A percentile compares a stretch with the other conserved stretches of the same genome.
These are phyloP conservation scores for Alternaria dauci DNA, from an alignment of 2,329 filamentous ascomycete genomes.

Conservation along the genomic window DNA sequence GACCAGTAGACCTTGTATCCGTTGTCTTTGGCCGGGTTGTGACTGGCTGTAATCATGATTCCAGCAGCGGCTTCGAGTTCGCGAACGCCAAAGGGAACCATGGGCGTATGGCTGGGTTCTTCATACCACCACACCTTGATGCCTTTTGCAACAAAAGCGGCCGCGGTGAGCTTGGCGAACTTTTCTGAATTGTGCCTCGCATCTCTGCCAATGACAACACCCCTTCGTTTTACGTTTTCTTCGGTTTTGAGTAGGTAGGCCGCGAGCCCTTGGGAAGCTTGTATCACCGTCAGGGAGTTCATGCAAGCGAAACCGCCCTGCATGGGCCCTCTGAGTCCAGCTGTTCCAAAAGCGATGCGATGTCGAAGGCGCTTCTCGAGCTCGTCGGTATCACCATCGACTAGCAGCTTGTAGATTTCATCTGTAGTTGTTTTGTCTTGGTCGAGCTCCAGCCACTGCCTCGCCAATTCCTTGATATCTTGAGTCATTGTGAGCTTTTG, in stretches of 20 bases:
- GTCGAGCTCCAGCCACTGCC: constrained; percentile 68
- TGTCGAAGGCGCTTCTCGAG: constrained; percentile 62
- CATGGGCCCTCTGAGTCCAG: constrained; percentile 70
- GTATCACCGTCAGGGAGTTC: constrained; percentile 67
- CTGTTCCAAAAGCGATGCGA: constrained; percentile 69
- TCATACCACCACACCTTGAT: constrained; percentile 69
- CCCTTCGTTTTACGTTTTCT: constrained; percentile 53
- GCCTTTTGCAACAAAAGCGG: constrained; percentile 65
- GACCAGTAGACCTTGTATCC: constrained; percentile 74
- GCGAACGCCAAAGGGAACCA: constrained; percentile 68
- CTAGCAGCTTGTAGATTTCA: constrained; percentile 63
- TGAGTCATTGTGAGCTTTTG: constrained; percentile 35
- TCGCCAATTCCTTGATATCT: constrained; percentile 55
- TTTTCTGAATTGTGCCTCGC: constrained; percentile 69
- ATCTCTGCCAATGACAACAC: constrained; percentile 69
- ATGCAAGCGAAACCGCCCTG: constrained; percentile 70
- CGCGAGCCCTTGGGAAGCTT: constrained; percentile 71
- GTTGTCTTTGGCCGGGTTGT: constrained; percentile 71
- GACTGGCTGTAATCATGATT: constrained; percentile 72
- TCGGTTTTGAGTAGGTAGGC: constrained; percentile 63
- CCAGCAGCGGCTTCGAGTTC: constrained; percentile 64
- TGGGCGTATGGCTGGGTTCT: constrained; percentile 65
- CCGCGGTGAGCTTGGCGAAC: constrained; percentile 68
- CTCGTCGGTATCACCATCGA: constrained; percentile 56
- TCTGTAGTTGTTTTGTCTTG: constrained; percentile 61